Base-by-base conservation (phyloP, 768 basidiomycete species). In the Tricholoma flavovirens region DNA sequence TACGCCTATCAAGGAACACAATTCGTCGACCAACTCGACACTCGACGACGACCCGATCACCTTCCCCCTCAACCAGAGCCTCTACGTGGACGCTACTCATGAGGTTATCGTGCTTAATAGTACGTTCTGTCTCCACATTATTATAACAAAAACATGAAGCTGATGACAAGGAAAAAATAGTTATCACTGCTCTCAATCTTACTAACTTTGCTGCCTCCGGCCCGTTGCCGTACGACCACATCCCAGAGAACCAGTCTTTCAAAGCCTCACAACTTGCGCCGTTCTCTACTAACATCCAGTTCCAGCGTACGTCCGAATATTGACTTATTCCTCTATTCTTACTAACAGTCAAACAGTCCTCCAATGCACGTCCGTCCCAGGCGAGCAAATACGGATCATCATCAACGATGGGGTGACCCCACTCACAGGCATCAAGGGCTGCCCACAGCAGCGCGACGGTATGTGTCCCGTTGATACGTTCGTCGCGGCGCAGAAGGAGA, bases 31-130 rank as follows among this genome's bases (percentile, higher is more conserved):
- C 4, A 98, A 98, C 64, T 75, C 85, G 11, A 93, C 92, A 0
- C 75, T 94, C 53, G 79, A 93, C 59, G 80, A 88, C 57, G 83
- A 80, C 60, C 73, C 77, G 0, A 75, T 78, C 15, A 87, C 82
- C 0, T 90, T 89, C 80, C 89, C 88, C 6, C 75, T 92, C 1
- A 71, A 78, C 22, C 82, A 90, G 53, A 79, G 75, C 54, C 67
- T 95, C 32, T 95, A 93, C 56, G 91, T 93, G 6, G 93, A 96
- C 66, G 90, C 90, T 5, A 90, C 88, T 1, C 94, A 95, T 56
- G 93, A 96, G 63, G 90, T 92, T n/a, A 88, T 94, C 36, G 83
- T 94, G 0, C 71, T 93, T n/a, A 88, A 93, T 63, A 81, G 89
- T 89, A 58, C 17, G 81, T 71, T 22, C 35, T 15, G 17, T 40